These are phyloP conservation scores for Piedraia hortae DNA, from an alignment of 2,329 filamentous ascomycete species.

Conservation along the genomic window DNA sequence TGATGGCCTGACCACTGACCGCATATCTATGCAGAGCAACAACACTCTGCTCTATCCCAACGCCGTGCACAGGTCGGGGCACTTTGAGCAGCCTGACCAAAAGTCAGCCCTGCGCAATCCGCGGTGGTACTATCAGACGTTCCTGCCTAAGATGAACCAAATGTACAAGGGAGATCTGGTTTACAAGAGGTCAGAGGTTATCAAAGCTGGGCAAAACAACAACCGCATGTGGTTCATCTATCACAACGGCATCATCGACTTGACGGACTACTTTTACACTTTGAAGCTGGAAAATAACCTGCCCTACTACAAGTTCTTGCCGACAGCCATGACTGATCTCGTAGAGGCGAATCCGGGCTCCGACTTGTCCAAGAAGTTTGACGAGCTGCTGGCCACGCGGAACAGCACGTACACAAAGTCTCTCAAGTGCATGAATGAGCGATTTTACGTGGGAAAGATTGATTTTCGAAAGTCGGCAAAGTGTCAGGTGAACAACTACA, in stretches of 20 bases:
- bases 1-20: constrained; percentile 30
- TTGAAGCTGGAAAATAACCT: constrained; percentile 27
- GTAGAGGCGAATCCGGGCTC: constrained; percentile 51
- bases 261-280: constrained; percentile 79
- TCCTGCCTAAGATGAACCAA: constrained; percentile 53
- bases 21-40: constrained; percentile 38
- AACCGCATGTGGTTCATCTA: constrained; percentile 59
- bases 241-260: constrained; percentile 51
- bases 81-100: constrained; percentile 24
- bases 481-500: constrained; percentile 76
- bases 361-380: constrained; percentile 44
- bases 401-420: no score
- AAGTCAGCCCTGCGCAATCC: constrained; percentile 28
- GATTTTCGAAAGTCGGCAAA: constrained; percentile 56
- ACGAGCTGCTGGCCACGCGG: no score
- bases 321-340: constrained; percentile 35
- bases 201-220: constrained; percentile 35
- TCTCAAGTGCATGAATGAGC: constrained; percentile 53
- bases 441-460: constrained; percentile 54
- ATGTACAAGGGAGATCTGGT: constrained; percentile 77
- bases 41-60: constrained; percentile 25
- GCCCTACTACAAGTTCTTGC: constrained; percentile 41
- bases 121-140: constrained; percentile 52
- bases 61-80: constrained; percentile 40
- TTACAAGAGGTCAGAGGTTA: constrained; percentile 31